Percentiles rank a stretch among this genome's conserved stretches.
Evolutionary conservation across 169 alveolate species (phyloP).

Genomic region (Plasmodium fragile): DNA sequence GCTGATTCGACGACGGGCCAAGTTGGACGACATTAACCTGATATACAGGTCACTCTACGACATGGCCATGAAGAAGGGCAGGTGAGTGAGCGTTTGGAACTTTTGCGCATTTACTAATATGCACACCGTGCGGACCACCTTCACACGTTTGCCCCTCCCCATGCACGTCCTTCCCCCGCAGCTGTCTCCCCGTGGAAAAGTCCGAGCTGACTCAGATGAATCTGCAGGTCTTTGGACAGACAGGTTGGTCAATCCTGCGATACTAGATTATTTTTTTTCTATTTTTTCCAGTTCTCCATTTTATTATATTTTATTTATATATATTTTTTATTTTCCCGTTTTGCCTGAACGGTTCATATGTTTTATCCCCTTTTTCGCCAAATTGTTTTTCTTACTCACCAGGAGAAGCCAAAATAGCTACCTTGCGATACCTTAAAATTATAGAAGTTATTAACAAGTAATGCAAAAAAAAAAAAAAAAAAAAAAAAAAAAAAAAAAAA

Average conservation of each 20-base stretch:
- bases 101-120: neutral
- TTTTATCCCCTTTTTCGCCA: neutral
- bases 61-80: slow-evolving; percentile 80
- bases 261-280: neutral
- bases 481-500: neutral
- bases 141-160: neutral
- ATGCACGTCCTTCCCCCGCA: neutral
- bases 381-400: neutral
- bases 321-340: neutral
- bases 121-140: neutral
- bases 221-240: slow-evolving; percentile 75
- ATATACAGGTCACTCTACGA: slow-evolving; percentile 76
- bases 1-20: slow-evolving; percentile 82
- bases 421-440: slow-evolving; percentile 71
- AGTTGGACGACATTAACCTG: slow-evolving; percentile 80
- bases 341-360: slow-evolving; percentile 7
- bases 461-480: neutral
- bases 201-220: slow-evolving; percentile 62
- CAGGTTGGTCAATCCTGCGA: slow-evolving; percentile 23
- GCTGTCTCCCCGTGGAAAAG: slow-evolving; percentile 67
- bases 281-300: neutral
- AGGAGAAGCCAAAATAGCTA: slow-evolving; percentile 77
- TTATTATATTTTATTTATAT: neutral
- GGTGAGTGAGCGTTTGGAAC: slow-evolving; percentile 31
- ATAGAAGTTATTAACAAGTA: slow-evolving; percentile 74